Evolutionary conservation across 352 stramenopile species (phyloP), one percentile per base, ranked within the genome.

Genomic region (Globisporangium acanthophoron): DNA sequence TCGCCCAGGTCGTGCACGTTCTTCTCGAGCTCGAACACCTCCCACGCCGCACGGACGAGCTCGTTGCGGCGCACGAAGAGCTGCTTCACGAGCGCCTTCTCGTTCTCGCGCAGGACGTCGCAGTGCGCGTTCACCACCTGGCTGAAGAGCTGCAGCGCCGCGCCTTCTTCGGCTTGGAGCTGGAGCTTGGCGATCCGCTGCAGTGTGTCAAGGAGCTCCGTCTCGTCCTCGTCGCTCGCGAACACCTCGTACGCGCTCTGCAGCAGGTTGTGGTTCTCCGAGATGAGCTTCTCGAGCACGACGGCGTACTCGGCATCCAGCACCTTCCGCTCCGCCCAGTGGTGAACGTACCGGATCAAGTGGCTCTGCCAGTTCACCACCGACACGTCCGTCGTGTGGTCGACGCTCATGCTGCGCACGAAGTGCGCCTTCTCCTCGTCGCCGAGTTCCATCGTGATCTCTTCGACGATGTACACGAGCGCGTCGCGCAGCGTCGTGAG

Each of bases 211-310:
- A 91, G 64, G 8, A 91, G 68, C 56, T 91, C 80, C 13, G 55
- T 78, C 8, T 73, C 80, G 47, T 91, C 80, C 0, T 66, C 65
- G 44, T 91, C 80, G 2, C 61, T 74, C 33, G 64, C 65, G 52
- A 75, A 91, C 2, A 88, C 80, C 54, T 91, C 80, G 41, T 83
- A 89, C 13, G 80, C 76, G 47, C 80, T 91, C 54, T 91, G 73
- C 45, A 91, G 40, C 46, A 91, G 62, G 46, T 88, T 82, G 55
- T 91, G 80, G 5, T 71, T 68, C 33, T 82, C 69, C 3, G 47
- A 51, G 0, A 87, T 71, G 56, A 91, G 69, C 39, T 39, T 47
- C 5, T 66, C 70, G 58, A 91, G 49, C 4, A 78, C 78, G 0
- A 48, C 67, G 0, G 70, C 76, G 12, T 81, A 66, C 2, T 73